These are phyloP conservation scores for Pelargonium australe DNA, from an alignment of 441 rosid genomes.

Conservation along the genomic window DNA sequence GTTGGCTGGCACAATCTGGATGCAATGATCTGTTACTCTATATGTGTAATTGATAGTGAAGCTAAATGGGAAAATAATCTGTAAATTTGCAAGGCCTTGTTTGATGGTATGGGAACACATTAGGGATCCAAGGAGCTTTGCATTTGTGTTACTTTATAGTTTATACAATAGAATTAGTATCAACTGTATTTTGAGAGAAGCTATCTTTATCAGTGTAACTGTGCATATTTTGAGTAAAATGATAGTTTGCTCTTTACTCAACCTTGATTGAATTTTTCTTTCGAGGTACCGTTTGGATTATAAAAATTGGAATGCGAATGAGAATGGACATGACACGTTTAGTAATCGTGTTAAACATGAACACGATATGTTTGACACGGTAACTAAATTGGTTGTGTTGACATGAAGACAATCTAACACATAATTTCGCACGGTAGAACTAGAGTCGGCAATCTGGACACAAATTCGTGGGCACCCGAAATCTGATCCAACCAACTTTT, in stretches of 20 bases:
- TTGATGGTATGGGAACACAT: slow-evolving; percentile 9
- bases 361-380: no score
- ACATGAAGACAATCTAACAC: no score
- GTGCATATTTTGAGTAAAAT: slow-evolving; percentile 28
- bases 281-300: no score
- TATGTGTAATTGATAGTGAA: neutral
- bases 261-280: neutral
- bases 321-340: no score
- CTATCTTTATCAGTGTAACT: slow-evolving; percentile 26
- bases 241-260: slow-evolving; percentile 7
- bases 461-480: no score
- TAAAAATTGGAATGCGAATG: no score
- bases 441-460: no score
- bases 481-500: no score
- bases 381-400: no score
- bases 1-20: slow-evolving; percentile 15
- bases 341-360: no score
- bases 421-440: no score
- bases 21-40: neutral
- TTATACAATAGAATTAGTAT: slow-evolving; percentile 23
- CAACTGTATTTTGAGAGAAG: slow-evolving; percentile 11
- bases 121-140: slow-evolving; percentile 8
- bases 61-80: slow-evolving; percentile 15
- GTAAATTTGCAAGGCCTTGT: slow-evolving; percentile 10
- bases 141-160: slow-evolving; percentile 17